These are phyloP conservation scores for Orbilia ellipsospora DNA, from an alignment of 2,329 filamentous ascomycete genomes.

Conservation along the genomic window DNA sequence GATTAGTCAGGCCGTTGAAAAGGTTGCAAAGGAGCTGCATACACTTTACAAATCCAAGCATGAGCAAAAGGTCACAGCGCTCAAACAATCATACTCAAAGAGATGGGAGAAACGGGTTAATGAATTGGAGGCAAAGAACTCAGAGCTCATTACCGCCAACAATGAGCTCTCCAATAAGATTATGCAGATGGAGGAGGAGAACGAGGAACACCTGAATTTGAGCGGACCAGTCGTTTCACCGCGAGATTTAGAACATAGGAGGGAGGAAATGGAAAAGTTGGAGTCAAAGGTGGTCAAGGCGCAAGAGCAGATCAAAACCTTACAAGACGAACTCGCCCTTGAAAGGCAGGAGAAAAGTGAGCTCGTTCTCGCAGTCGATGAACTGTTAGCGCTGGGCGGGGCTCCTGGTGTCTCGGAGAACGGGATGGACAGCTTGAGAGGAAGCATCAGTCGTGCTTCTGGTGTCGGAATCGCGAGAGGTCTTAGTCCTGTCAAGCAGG, in stretches of 20 bases:
- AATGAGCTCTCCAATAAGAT: constrained; percentile 54
- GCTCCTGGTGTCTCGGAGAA: constrained; percentile 63
- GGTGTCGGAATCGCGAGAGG: constrained; percentile 60
- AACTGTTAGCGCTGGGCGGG: constrained; percentile 78
- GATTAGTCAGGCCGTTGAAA: constrained; percentile 86
- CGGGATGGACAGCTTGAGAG: constrained; percentile 62
- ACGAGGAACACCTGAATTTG: constrained; percentile 49
- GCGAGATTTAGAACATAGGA: constrained; percentile 73
- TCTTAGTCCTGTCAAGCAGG: constrained; percentile 48
- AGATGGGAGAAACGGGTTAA: constrained; percentile 89
- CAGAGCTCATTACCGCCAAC: constrained; percentile 43
- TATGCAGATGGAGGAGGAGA: constrained; percentile 51
- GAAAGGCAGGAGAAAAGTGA: constrained; percentile 87
- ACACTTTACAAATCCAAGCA: constrained; percentile 96
- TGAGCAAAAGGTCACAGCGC: constrained; percentile 90
- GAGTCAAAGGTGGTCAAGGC: constrained; percentile 63
- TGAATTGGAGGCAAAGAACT: constrained; percentile 72
- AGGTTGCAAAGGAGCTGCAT: constrained; percentile 93
- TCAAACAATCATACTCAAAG: constrained; percentile 85
- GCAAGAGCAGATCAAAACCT: constrained; percentile 72
- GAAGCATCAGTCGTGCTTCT: constrained; percentile 59
- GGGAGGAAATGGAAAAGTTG: constrained; percentile 77
- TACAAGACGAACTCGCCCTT: constrained; percentile 78
- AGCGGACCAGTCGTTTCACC: constrained; percentile 43
- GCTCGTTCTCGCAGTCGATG: constrained; percentile 81